phyloP scores from a whole-genome alignment of 1,139 yeast genomes.

The Petasospora fabianii region DNA sequence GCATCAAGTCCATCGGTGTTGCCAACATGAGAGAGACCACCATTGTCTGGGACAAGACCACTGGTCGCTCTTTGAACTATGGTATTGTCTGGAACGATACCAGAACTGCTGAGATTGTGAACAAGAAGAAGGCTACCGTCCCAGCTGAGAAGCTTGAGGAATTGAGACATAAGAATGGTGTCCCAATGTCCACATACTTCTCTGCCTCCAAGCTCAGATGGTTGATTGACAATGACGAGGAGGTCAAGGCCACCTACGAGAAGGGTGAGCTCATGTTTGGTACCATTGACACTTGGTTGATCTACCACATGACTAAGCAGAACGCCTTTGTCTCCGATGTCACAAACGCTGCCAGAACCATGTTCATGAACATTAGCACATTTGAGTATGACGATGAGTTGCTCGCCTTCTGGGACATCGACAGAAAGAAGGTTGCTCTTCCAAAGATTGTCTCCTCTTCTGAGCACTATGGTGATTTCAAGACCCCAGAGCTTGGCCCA shows the following conservation, averaged over 20 bases:
- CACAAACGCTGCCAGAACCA: constrained; percentile 88
- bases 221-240: constrained; percentile 77
- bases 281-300: constrained; percentile 92
- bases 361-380: constrained; percentile 80
- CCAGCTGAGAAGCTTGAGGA: constrained; percentile 57
- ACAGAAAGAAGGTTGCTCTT: constrained; percentile 60
- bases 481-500: constrained; percentile 51
- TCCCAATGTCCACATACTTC: constrained; percentile 83
- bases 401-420: constrained; percentile 76
- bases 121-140: constrained; percentile 54
- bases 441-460: constrained; percentile 83
- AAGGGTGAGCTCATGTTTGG: constrained; percentile 82
- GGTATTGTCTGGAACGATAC: constrained; percentile 98
- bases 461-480: constrained; percentile 72
- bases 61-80: constrained; percentile 75
- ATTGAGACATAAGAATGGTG: constrained; percentile 69
- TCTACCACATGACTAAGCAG: constrained; percentile 78
- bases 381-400: constrained; percentile 73
- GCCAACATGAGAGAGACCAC: constrained; percentile 97
- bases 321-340: constrained; percentile 76
- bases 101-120: constrained; percentile 73
- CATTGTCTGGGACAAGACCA: constrained; percentile 78
- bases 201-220: constrained; percentile 89
- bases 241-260: constrained; percentile 68
- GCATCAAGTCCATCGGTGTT: constrained; percentile 67